Conservation (phyloP, 305 asterid genomes). For the Plantago lanceolata region DNA sequence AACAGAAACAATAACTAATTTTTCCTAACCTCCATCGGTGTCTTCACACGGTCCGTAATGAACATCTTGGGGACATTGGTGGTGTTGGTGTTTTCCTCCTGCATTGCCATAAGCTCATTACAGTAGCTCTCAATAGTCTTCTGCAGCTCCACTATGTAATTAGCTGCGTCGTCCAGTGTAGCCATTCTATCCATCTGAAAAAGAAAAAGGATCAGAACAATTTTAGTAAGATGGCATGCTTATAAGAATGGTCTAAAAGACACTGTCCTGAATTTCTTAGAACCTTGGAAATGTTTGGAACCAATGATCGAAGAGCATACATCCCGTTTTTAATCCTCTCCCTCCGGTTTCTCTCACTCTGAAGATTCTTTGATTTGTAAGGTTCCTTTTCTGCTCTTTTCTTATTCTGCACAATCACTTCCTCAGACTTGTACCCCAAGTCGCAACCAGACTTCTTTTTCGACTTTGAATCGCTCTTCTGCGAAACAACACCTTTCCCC, state of each 20-base stretch:
- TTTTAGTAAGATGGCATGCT: not conserved
- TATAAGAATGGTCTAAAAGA: conserved; percentile 5
- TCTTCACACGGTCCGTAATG: conserved; percentile 19
- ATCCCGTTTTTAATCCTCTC: conserved; percentile 65
- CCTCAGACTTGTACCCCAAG: conserved; percentile 21
- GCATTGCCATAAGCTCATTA: conserved; percentile 42
- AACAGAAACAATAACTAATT: not conserved
- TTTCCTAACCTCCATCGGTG: conserved; percentile 34
- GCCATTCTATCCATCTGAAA: conserved; percentile 67
- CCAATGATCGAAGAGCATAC: conserved; percentile 67
- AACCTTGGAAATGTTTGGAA: conserved; percentile 86
- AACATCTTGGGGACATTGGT: conserved; percentile 16
- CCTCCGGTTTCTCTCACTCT: conserved; percentile 78
- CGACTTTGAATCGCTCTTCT: conserved; percentile 19
- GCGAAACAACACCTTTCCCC: conserved; percentile 26
- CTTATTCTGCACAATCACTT: conserved; percentile 15
- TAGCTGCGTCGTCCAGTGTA: conserved; percentile 60
- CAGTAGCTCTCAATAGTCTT: conserved; percentile 30
- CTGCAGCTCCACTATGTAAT: conserved; percentile 55
- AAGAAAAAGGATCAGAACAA: not conserved
- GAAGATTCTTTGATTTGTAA: conserved; percentile 69
- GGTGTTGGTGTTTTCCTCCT: conserved; percentile 30
- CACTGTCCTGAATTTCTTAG: not conserved
- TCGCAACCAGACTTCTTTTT: conserved; percentile 27
- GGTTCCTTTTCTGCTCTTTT: conserved; percentile 39